Conservation (phyloP, 805 yeast genomes). For the Naumovozyma baii region DNA sequence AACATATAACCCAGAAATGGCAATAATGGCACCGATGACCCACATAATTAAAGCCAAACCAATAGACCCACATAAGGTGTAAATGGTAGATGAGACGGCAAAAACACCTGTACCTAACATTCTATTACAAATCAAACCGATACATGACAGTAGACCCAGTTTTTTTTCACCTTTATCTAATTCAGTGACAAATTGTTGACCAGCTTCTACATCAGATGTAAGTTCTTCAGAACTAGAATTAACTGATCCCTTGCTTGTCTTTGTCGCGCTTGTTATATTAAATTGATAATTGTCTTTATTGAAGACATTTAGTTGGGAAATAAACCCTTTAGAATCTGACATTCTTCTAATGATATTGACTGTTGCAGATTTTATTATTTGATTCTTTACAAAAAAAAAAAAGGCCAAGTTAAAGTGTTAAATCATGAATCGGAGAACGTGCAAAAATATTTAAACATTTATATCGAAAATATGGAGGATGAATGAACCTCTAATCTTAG, state of each 20-base stretch:
- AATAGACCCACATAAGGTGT: slow-evolving; percentile 47
- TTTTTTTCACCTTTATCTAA: slow-evolving; percentile 35
- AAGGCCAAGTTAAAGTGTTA: too few species aligned
- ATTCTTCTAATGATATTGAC: too few species aligned
- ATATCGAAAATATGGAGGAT: too few species aligned
- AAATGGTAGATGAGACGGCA: slow-evolving; percentile 55
- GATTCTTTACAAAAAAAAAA: too few species aligned
- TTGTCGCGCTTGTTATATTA: slow-evolving; percentile 1
- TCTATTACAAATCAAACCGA: slow-evolving; percentile 57
- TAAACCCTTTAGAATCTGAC: slow-evolving; percentile 13
- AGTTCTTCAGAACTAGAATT: slow-evolving; percentile 5
- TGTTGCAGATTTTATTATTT: too few species aligned
- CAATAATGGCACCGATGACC: slow-evolving; percentile 65
- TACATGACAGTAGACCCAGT: slow-evolving; percentile 47
- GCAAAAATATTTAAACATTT: too few species aligned
- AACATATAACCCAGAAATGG: slow-evolving; percentile 53
- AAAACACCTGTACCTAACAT: slow-evolving; percentile 73
- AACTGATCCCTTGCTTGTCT: slow-evolving; percentile 1
- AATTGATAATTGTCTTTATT: slow-evolving; percentile 22
- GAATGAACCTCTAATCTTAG: too few species aligned
- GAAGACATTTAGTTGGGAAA: slow-evolving; percentile 25
- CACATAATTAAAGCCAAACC: slow-evolving; percentile 65
- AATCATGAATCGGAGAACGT: too few species aligned
- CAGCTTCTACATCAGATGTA: slow-evolving; percentile 16
- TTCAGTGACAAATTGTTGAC: slow-evolving; percentile 29